Evolutionary conservation across 257 asterid species (phyloP), one percentile per base, ranked within the genome.

Genomic region (Lycium barbarum): DNA sequence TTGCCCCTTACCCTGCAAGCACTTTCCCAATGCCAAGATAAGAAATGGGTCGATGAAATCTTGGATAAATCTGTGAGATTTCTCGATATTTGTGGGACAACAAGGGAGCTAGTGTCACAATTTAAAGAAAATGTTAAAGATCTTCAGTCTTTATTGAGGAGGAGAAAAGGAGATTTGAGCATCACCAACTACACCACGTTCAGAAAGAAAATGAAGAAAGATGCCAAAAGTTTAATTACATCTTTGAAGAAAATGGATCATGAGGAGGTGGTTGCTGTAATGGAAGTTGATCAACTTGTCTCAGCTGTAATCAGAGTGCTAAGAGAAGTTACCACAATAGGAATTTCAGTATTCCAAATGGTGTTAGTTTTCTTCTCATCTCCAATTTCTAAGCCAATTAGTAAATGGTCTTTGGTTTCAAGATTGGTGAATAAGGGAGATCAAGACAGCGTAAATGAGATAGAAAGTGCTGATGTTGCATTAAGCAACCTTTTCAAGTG

Each of bases 161-260:
- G 83, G 47, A 85, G 83, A 51, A 81, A 85, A 6, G 83, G 80
- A 13, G 86, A 85, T 43, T 83, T 35, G 9, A 83, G 9, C 26
- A 62, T 79, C 83, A 67, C n/a, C 9, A 85, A 53, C 1, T 87
- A 73, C 54, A 43, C 20, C 7, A 55, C 86, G 17, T 87, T 74
- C 35, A 84, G 86, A 45, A 88, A 79, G 51, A 79, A 86, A 1
- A 83, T 86, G 86, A 86, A 83, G 4, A 83, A 43, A 65, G 84
- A 81, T 1, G 33, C 5, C 40, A 81, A 58, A 58, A 62, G 0
- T 1, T 47, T 26, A 0, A 0, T 67, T 43, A 17, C 76, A 45
- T 8, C 26, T 62, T n/a, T 59, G 2, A 62, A 81, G 3, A 43
- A 5, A 62, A 43, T 81, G 62, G 76, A 76, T 7, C 63, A 76